Conservation (phyloP, 345 rosid species). For the Dovyalis caffra region DNA sequence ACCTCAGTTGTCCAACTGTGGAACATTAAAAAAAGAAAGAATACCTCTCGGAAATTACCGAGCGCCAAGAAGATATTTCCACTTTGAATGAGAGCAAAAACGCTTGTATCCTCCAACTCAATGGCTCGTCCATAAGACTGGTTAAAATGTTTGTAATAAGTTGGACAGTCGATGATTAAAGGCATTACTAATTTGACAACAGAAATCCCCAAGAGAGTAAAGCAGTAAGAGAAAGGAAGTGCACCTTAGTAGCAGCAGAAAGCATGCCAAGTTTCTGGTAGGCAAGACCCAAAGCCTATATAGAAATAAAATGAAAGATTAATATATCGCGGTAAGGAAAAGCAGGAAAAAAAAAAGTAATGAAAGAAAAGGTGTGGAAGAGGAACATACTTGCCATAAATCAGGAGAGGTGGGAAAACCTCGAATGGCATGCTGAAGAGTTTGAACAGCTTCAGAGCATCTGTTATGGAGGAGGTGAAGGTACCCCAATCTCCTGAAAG, state of each 20-base stretch:
- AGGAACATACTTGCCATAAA: conserved; percentile 77
- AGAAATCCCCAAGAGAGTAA: not conserved
- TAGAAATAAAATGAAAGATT: not conserved
- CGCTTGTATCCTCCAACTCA: conserved; percentile 69
- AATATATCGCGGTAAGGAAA: not conserved
- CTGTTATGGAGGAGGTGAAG: conserved; percentile 69
- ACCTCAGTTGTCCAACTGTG: not conserved
- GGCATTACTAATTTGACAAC: not conserved
- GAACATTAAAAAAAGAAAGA: not conserved
- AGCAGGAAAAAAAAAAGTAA: not conserved
- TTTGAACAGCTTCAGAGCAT: conserved; percentile 89
- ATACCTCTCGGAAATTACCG: conserved; percentile 87
- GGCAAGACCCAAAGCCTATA: conserved; percentile 88
- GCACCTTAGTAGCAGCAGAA: conserved; percentile 92
- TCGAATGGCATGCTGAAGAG: conserved; percentile 92
- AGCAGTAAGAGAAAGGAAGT: conserved; percentile 1
- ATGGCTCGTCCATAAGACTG: conserved; percentile 81
- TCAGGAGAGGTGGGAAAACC: conserved; percentile 78
- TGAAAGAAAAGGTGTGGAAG: not conserved
- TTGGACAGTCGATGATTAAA: not conserved
- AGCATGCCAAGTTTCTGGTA: conserved; percentile 94
- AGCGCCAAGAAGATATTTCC: conserved; percentile 89
- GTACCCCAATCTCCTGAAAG: conserved; percentile 77
- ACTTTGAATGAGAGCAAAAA: conserved; percentile 77
- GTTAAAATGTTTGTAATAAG: not conserved